Evolutionary conservation across 768 basidiomycete species (phyloP).

Genomic region (Boletus tomentosulus): DNA sequence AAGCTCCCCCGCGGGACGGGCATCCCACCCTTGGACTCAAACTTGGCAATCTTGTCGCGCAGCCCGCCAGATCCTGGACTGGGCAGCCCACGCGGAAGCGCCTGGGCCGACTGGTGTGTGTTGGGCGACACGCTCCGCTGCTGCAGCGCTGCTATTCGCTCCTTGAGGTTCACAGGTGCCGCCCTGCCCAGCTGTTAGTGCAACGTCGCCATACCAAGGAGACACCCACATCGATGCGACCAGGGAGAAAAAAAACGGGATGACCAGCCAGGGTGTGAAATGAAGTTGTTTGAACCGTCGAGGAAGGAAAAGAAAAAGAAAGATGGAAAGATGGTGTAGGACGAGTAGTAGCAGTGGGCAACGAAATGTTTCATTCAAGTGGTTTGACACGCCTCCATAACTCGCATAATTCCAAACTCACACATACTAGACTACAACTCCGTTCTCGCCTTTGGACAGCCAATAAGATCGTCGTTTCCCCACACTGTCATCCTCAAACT

Average conservation of each 20-base stretch:
- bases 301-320: slow-evolving; percentile 1
- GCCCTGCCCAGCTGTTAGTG: slow-evolving; percentile 26
- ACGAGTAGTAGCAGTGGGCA: not conserved
- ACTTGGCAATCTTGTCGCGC: slow-evolving; percentile 73
- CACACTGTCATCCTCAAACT: slow-evolving; percentile 1
- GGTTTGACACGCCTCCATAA: not conserved
- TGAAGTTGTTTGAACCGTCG: slow-evolving; percentile 9
- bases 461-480: too few species aligned
- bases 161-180: slow-evolving; percentile 58
- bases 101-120: slow-evolving; percentile 32
- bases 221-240: slow-evolving; percentile 25
- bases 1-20: slow-evolving; percentile 76
- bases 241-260: slow-evolving; percentile 13
- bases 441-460: too few species aligned
- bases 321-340: not conserved
- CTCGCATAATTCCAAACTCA: slow-evolving; percentile 5
- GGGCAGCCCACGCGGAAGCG: slow-evolving; percentile 28
- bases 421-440: not conserved
- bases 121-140: slow-evolving; percentile 40
- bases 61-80: slow-evolving; percentile 31
- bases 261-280: slow-evolving; percentile 20
- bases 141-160: slow-evolving; percentile 79
- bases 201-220: not conserved
- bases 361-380: not conserved
- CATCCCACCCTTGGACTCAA: slow-evolving; percentile 72